These are phyloP conservation scores for Chaetomium tenue DNA, from an alignment of 495 filamentous ascomycete genomes.

Conservation along the genomic window DNA sequence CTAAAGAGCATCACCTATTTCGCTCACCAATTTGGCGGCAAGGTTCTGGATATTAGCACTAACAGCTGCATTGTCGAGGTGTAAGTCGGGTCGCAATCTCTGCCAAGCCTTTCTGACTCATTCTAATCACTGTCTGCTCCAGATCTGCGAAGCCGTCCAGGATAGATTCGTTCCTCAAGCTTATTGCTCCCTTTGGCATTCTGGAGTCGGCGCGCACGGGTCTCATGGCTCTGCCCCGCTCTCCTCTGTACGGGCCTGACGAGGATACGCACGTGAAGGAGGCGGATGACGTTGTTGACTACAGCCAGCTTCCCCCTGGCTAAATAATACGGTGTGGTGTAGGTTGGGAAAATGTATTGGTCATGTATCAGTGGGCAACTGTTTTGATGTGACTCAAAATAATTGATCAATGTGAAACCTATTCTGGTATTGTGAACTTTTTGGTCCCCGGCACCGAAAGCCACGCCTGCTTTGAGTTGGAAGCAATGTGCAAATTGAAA, in stretches of 20 bases:
- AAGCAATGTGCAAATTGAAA: slow-evolving; percentile 13
- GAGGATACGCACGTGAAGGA: slow-evolving; percentile 80
- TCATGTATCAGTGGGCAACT: slow-evolving; percentile 15
- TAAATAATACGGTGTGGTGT: slow-evolving; percentile 44
- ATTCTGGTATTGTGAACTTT: slow-evolving; percentile 16
- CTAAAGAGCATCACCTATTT: slow-evolving; percentile 90
- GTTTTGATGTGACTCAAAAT: background rate
- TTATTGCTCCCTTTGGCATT: slow-evolving; percentile 93
- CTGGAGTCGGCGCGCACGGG: slow-evolving; percentile 91
- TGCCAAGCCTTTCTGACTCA: slow-evolving; percentile 18
- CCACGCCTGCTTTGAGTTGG: slow-evolving; percentile 21
- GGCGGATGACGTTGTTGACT: slow-evolving; percentile 86
- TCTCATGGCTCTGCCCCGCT: slow-evolving; percentile 93
- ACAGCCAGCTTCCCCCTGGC: slow-evolving; percentile 87
- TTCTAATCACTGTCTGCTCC: slow-evolving; percentile 19
- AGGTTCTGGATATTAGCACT: slow-evolving; percentile 94
- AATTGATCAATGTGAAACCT: slow-evolving; percentile 13
- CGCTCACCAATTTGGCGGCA: slow-evolving; percentile 95
- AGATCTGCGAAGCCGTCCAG: slow-evolving; percentile 89
- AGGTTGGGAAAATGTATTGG: slow-evolving; percentile 3
- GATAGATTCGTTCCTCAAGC: slow-evolving; percentile 97
- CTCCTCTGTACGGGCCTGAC: slow-evolving; percentile 71
- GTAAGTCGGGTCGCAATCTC: slow-evolving; percentile 50
- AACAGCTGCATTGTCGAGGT: slow-evolving; percentile 98
- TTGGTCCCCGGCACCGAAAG: slow-evolving; percentile 21